Evolutionary conservation across 2,329 filamentous ascomycete genomes (phyloP).

Genomic region (Paraphaeosphaeria minitans): DNA sequence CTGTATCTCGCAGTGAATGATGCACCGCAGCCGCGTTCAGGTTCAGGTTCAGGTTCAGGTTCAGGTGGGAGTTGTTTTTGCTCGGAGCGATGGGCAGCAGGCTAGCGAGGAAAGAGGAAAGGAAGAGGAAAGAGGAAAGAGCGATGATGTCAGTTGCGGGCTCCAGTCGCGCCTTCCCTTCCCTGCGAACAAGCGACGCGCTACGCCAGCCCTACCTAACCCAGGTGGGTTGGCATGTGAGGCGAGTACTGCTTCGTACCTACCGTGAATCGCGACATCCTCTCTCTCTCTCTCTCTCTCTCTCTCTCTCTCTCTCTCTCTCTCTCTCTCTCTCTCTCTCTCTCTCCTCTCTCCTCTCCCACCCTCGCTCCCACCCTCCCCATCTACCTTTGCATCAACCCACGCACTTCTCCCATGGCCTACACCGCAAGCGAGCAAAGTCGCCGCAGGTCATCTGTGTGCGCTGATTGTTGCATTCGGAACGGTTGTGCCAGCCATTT

Average conservation of each 20-base stretch:
- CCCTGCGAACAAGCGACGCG: constrained; percentile 5
- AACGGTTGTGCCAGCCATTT: background rate
- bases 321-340: background rate
- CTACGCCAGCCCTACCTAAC: constrained; percentile 7
- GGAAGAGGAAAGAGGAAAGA: too few species aligned
- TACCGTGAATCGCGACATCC: constrained; percentile 1
- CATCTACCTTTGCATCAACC: too few species aligned
- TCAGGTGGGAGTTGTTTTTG: background rate
- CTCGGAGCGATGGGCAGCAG: background rate
- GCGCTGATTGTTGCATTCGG: background rate
- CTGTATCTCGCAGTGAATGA: background rate
- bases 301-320: background rate
- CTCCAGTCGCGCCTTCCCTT: background rate
- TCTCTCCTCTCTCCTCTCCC: constrained; percentile 3
- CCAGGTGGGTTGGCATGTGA: too few species aligned
- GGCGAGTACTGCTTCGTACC: too few species aligned
- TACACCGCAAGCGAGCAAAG: background rate
- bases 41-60: too few species aligned
- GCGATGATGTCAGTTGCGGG: constrained; percentile 16
- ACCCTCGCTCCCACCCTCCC: background rate
- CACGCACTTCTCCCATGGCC: background rate
- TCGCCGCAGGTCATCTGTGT: background rate
- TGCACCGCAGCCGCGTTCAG: background rate
- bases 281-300: background rate
- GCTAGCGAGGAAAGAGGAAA: background rate